Base-by-base conservation (phyloP, 192 early-diverging fungal species). In the Coemansia sp. region DNA sequence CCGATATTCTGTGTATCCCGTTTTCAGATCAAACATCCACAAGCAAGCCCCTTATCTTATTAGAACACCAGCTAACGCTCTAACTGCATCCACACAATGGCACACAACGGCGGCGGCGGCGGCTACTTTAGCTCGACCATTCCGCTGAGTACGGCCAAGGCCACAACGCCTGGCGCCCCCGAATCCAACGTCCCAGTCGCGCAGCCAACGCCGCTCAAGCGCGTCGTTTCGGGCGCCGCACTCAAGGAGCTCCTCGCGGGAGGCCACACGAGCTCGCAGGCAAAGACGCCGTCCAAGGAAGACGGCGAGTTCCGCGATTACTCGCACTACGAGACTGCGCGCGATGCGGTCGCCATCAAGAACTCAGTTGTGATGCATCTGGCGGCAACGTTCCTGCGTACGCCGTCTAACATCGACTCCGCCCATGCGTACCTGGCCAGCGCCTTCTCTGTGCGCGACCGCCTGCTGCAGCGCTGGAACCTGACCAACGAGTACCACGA, bases 391-490 rank as follows among this genome's bases (percentile, higher is more conserved):
- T 83, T 99, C 68, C 90, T 96, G 68, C 89, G 95, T 70, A 91
- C 89, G 67, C 88, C 90, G 1, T 91, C 87, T 75, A 95, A 94
- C 82, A 91, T 98, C 85, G 95, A 99, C 72, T 90, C 94, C 61
- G 91, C 94, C 68, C 88, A 90, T 57, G 92, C 93, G 30, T 99
- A 99, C 84, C 92, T 96, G 71, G 92, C 96, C 34, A 89, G 92
- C 21, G 95, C 97, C 48, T 89, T 94, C 73, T 88, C 90, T 79
- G 91, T 95, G 68, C 95, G 95, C 64, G 97, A 99, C 78, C 90
- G 88, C 30, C 88, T 99, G 64, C 88, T 98, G 67, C 90, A 96
- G 69, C 81, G 87, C 43, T 99, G 97, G 97, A 98, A 99, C 80
- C 75, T 86, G 57, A 98, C 97, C 35, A 95, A 98, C 76, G 93